Evolutionary conservation across 2,329 filamentous ascomycete species (phyloP).

Genomic region (Arachnomyces sp.): DNA sequence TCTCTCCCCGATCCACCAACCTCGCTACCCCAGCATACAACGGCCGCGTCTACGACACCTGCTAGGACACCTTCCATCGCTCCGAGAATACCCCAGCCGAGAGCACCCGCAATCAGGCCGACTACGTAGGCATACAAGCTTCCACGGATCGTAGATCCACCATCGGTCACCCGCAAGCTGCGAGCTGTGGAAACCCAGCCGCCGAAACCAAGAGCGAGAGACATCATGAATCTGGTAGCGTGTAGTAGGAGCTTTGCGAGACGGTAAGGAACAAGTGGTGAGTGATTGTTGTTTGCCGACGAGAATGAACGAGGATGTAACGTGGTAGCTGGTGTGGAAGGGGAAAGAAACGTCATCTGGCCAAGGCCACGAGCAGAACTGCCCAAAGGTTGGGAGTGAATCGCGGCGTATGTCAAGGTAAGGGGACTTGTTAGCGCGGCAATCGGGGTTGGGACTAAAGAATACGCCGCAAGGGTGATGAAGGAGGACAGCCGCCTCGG

Average conservation of each 20-base stretch:
- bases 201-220: constrained; percentile 79
- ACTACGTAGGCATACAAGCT: constrained; percentile 94
- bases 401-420: constrained; percentile 84
- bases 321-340: constrained; percentile 61
- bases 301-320: constrained; percentile 38
- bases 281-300: constrained; percentile 31
- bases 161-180: constrained; percentile 57
- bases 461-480: constrained; percentile 64
- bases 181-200: constrained; percentile 95
- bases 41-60: constrained; percentile 76
- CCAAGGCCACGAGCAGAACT: constrained; percentile 71
- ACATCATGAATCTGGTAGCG: constrained; percentile 85
- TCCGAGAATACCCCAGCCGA: constrained; percentile 87
- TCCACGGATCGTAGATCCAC: constrained; percentile 50
- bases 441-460: constrained; percentile 76
- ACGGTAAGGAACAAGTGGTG: constrained; percentile 72
- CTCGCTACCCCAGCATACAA: constrained; percentile 95
- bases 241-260: constrained; percentile 87
- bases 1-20: constrained; percentile 55
- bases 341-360: constrained; percentile 72
- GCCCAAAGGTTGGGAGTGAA: constrained; percentile 78
- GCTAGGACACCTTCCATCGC: constrained; percentile 84
- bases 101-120: constrained; percentile 82
- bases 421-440: constrained; percentile 83
- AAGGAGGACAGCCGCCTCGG: constrained; percentile 66